Conservation (phyloP, 2,329 filamentous ascomycete species). For the Podosphaera leucotricha region DNA sequence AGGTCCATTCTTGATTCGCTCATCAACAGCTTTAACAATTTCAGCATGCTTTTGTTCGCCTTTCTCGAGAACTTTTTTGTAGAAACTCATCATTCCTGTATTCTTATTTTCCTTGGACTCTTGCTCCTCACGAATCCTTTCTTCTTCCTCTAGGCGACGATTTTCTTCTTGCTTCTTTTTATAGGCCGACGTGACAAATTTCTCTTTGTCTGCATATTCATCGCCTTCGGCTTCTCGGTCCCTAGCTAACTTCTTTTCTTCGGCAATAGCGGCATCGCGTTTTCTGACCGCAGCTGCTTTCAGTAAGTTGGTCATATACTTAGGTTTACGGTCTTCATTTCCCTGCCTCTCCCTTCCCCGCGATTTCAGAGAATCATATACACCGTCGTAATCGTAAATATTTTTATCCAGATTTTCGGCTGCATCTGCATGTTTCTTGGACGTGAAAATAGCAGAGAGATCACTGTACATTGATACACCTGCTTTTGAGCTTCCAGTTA, state of each 20-base stretch:
- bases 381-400: slow-evolving; percentile 68
- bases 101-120: slow-evolving; percentile 39
- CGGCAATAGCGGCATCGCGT: slow-evolving; percentile 52
- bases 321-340: slow-evolving; percentile 38
- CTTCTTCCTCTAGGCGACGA: slow-evolving; percentile 43
- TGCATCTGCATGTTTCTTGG: slow-evolving; percentile 37
- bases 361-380: slow-evolving; percentile 55
- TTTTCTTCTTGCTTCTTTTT: slow-evolving; percentile 63
- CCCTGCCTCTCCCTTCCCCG: slow-evolving; percentile 31
- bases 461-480: slow-evolving; percentile 30
- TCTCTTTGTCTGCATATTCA: slow-evolving; percentile 61
- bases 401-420: slow-evolving; percentile 45
- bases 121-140: slow-evolving; percentile 38
- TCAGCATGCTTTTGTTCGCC: slow-evolving; percentile 48
- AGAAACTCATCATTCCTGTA: slow-evolving; percentile 58
- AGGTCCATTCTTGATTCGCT: slow-evolving; percentile 22
- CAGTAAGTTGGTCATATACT: slow-evolving; percentile 56
- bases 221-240: slow-evolving; percentile 64
- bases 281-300: slow-evolving; percentile 54
- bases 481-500: background rate
- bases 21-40: slow-evolving; percentile 41
- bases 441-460: slow-evolving; percentile 38
- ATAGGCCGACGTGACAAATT: slow-evolving; percentile 67
- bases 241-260: slow-evolving; percentile 56
- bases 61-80: slow-evolving; percentile 47